phyloP scores from a whole-genome alignment of 2,329 filamentous ascomycete species.

The Boeremia lycopersici region DNA sequence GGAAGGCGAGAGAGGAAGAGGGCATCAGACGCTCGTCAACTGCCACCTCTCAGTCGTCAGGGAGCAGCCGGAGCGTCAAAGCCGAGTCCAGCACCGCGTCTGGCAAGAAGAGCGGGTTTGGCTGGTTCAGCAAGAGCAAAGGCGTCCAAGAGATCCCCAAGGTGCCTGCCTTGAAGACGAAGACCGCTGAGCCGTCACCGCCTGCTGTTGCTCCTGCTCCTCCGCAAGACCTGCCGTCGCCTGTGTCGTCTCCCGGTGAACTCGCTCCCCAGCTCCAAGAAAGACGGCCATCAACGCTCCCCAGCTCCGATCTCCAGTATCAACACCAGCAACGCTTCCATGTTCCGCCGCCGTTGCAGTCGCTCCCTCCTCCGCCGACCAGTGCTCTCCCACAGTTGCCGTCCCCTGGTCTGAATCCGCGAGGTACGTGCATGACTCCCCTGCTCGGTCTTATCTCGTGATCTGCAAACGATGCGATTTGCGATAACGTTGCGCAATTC shows the following conservation, averaged over 20 bases:
- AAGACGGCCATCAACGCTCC: conserved; percentile 7
- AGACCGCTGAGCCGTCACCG: conserved; percentile 6
- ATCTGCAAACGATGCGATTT: conserved; percentile 19
- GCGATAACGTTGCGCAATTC: not conserved
- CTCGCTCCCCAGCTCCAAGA: conserved; percentile 4
- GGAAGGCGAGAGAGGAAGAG: conserved; percentile 29
- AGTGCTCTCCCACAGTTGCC: conserved; percentile 27
- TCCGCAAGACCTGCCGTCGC: conserved; percentile 20
- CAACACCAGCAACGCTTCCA: conserved; percentile 21
- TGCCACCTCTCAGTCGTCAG: conserved; percentile 31
- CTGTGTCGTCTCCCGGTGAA: conserved; percentile 9
- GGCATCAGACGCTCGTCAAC: conserved; percentile 25
- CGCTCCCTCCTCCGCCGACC: conserved; percentile 25
- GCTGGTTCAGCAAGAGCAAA: conserved; percentile 32
- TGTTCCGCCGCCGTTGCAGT: conserved; percentile 22
- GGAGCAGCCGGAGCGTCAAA: conserved; percentile 22
- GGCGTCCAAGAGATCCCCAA: conserved; percentile 33
- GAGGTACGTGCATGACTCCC: conserved; percentile 27
- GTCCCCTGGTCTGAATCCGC: conserved; percentile 16
- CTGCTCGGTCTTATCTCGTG: conserved; percentile 6
- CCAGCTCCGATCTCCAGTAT: conserved; percentile 11
- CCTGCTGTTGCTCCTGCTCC: not conserved
- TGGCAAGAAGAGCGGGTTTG: conserved; percentile 19
- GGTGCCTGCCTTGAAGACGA: conserved; percentile 19
- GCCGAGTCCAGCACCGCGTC: conserved; percentile 12